These are phyloP conservation scores for Rheum nobile DNA, from an alignment of 148 eudicot genomes.

Conservation along the genomic window DNA sequence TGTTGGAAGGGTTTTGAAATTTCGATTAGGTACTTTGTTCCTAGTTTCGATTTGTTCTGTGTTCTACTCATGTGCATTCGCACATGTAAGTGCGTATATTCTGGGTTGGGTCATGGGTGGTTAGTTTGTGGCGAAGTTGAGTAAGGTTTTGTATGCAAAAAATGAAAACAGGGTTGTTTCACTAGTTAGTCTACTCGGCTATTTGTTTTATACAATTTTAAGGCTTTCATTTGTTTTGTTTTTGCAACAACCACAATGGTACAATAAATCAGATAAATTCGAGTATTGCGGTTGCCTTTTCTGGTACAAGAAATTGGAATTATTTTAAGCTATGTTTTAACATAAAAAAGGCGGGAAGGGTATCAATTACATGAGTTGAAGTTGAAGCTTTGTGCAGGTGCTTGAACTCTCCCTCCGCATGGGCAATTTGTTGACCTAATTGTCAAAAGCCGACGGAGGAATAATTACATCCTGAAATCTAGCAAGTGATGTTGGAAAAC, in stretches of 20 bases:
- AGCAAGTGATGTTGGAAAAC: conserved; percentile 1
- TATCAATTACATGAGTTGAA: not conserved
- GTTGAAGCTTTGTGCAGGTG: not conserved
- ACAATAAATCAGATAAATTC: too few species aligned
- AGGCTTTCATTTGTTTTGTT: too few species aligned
- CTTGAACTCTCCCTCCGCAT: not conserved
- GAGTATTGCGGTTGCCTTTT: not conserved
- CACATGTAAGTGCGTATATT: not conserved
- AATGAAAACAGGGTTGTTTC: not conserved
- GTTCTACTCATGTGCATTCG: not conserved
- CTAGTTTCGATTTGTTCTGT: not conserved
- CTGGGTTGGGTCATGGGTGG: not conserved
- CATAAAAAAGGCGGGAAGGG: too few species aligned
- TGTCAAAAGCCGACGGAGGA: not conserved
- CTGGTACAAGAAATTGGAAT: not conserved
- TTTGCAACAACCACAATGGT: not conserved
- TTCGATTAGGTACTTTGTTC: not conserved
- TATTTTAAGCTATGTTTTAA: not conserved
- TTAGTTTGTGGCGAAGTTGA: not conserved
- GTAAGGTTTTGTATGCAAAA: not conserved
- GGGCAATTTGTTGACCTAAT: not conserved
- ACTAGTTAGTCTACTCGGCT: not conserved
- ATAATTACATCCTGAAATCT: conserved; percentile 1
- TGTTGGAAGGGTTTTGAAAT: not conserved
- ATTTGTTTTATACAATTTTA: not conserved